Percentiles rank a stretch among this genome's conserved stretches.
These are phyloP conservation scores for Atkinsonella texensis DNA, from an alignment of 2,329 filamentous ascomycete species.

Conservation along the genomic window DNA sequence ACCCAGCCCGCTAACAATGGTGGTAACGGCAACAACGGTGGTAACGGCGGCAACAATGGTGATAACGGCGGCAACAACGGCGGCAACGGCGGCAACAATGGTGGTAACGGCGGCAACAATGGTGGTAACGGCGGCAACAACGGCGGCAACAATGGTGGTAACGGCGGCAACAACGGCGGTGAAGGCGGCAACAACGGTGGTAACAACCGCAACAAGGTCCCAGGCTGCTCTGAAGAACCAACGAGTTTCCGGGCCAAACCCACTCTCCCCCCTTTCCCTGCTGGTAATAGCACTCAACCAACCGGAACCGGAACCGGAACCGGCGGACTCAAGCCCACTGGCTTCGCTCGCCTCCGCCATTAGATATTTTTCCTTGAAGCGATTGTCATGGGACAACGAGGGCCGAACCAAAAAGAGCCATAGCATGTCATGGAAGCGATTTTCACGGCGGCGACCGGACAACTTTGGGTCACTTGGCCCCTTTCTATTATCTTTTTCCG, in stretches of 20 bases:
- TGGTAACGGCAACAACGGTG: conserved; percentile 7
- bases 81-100: background rate
- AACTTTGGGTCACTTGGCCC: background rate
- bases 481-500: background rate
- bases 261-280: conserved; percentile 30
- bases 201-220: no score
- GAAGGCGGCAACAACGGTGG: background rate
- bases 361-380: conserved; percentile 11
- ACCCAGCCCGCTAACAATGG: conserved; percentile 13
- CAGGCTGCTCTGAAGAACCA: conserved; percentile 12
- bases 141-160: no score
- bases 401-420: no score
- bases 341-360: conserved; percentile 22
- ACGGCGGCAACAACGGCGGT: background rate
- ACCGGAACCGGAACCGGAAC: conserved; percentile 7
- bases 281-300: conserved; percentile 22
- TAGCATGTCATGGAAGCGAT: background rate
- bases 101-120: no score
- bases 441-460: background rate
- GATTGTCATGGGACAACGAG: background rate
- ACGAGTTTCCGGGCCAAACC: conserved; percentile 18
- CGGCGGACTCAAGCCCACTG: conserved; percentile 23
- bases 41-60: conserved; percentile 1
- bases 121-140: no score
- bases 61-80: conserved; percentile 6